Evolutionary conservation across 768 basidiomycete genomes (phyloP).

Genomic region (Erythrobasidium yunnanense): DNA sequence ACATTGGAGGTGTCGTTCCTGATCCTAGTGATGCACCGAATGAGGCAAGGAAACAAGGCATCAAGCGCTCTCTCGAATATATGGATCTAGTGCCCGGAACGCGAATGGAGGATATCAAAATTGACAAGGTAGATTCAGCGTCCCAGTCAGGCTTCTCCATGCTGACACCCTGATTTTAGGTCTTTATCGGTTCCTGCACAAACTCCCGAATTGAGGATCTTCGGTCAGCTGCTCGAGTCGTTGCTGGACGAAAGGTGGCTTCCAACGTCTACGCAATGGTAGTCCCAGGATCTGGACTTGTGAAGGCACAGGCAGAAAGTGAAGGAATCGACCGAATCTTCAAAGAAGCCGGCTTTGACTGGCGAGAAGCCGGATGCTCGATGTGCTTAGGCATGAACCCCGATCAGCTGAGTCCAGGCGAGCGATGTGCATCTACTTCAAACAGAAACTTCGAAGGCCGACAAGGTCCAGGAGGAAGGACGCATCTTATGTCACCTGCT

Average conservation of each 20-base stretch:
- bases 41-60: conserved; percentile 55
- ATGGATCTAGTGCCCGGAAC: conserved; percentile 75
- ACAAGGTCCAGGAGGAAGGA: conserved; percentile 73
- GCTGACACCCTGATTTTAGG: conserved; percentile 35
- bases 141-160: background rate
- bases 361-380: conserved; percentile 89
- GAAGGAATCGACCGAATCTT: conserved; percentile 78
- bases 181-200: conserved; percentile 89
- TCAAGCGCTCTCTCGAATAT: conserved; percentile 66
- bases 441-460: conserved; percentile 90
- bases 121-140: conserved; percentile 54
- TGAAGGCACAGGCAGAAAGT: conserved; percentile 81
- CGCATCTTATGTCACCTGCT: conserved; percentile 77
- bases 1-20: conserved; percentile 71
- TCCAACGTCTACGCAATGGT: conserved; percentile 72
- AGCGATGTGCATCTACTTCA: conserved; percentile 79
- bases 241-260: conserved; percentile 63
- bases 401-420: conserved; percentile 68
- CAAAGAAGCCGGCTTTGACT: conserved; percentile 83
- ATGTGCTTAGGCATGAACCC: conserved; percentile 97
- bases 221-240: conserved; percentile 68
- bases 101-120: conserved; percentile 61
- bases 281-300: conserved; percentile 78
- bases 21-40: conserved; percentile 60
- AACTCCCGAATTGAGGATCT: conserved; percentile 89